Conservation (phyloP, 2,329 filamentous ascomycete genomes). For the Plenodomus biglobosus region DNA sequence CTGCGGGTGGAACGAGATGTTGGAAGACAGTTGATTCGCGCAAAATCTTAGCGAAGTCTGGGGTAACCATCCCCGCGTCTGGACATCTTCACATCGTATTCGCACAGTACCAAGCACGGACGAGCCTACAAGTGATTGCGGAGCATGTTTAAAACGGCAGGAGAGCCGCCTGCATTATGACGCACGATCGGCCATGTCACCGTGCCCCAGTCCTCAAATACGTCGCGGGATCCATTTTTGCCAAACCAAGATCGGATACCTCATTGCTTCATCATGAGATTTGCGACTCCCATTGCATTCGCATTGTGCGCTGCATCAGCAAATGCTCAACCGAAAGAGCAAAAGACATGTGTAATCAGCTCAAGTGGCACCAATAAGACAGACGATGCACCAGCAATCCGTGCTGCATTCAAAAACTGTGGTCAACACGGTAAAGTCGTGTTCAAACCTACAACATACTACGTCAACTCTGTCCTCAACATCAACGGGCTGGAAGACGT, state of each 20-base stretch:
- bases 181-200: not conserved
- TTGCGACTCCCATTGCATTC: not conserved
- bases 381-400: conserved; percentile 33
- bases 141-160: not conserved
- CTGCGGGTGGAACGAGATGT: not conserved
- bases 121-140: not conserved
- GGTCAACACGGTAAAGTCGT: conserved; percentile 22
- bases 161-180: not conserved
- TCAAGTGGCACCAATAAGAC: conserved; percentile 21
- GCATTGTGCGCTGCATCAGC: conserved; percentile 1
- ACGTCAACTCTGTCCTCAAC: conserved; percentile 26
- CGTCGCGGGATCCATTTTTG: not conserved
- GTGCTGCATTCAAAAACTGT: conserved; percentile 27
- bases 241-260: not conserved
- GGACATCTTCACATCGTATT: not conserved
- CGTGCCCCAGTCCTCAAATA: not conserved
- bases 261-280: not conserved
- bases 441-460: conserved; percentile 27
- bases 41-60: not conserved
- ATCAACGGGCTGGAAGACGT: conserved; percentile 26
- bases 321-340: not conserved
- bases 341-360: conserved; percentile 19
- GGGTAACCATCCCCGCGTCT: not conserved
- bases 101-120: not conserved
- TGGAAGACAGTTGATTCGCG: not conserved